Percentiles rank a stretch among this genome's conserved stretches.
Conservation (phyloP, 1,139 yeast genomes). For the Yamadazyma epiphylla region DNA sequence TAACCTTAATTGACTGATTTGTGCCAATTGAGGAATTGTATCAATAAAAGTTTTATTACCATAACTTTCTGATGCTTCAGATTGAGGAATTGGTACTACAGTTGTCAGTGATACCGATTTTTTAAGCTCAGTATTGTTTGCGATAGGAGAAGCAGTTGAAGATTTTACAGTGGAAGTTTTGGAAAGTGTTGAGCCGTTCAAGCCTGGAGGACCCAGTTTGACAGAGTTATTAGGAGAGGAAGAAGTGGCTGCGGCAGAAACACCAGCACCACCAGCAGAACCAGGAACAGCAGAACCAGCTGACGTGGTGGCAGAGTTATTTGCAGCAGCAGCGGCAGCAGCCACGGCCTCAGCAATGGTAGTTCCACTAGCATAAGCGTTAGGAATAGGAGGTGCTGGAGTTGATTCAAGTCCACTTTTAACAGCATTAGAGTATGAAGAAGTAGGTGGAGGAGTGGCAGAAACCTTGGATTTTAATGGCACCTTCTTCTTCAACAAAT, state of each 20-base stretch:
- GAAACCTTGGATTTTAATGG: slow-evolving; percentile 3
- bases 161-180: slow-evolving; percentile 13
- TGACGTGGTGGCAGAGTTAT: slow-evolving; percentile 8
- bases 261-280: slow-evolving; percentile 1
- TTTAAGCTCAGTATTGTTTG: slow-evolving; percentile 6
- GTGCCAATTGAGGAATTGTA: slow-evolving; percentile 25
- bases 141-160: slow-evolving; percentile 17
- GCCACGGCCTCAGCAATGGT: slow-evolving; percentile 17
- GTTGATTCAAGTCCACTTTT: slow-evolving; percentile 10
- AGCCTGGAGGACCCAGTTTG: slow-evolving; percentile 22
- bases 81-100: slow-evolving; percentile 8
- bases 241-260: slow-evolving; percentile 6
- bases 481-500: slow-evolving; percentile 6
- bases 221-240: slow-evolving; percentile 11
- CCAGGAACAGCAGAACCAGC: slow-evolving; percentile 5
- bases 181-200: slow-evolving; percentile 13
- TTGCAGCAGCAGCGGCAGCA: slow-evolving; percentile 15
- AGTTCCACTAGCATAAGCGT: slow-evolving; percentile 11
- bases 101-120: no score
- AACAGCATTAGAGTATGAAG: slow-evolving; percentile 20
- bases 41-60: slow-evolving; percentile 26
- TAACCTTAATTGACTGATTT: slow-evolving; percentile 32
- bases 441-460: slow-evolving; percentile 13
- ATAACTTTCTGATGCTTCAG: slow-evolving; percentile 5
- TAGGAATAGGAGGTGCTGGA: slow-evolving; percentile 9